Evolutionary conservation across 495 filamentous ascomycete genomes (phyloP).

Genomic region (Halenospora varia): DNA sequence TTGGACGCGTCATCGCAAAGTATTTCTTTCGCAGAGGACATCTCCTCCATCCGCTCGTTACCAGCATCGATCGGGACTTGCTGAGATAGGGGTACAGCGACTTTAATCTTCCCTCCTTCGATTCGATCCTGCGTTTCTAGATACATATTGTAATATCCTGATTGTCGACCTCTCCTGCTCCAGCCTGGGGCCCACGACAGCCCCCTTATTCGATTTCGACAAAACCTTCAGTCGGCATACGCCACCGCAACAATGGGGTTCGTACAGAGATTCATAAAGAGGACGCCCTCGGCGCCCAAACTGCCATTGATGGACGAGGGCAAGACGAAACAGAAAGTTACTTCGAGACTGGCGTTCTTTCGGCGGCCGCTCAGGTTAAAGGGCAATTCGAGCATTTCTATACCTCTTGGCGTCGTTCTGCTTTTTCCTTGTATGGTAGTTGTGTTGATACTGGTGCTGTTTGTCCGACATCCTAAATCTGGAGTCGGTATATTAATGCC

Average conservation of each 20-base stretch:
- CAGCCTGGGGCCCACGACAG: not conserved
- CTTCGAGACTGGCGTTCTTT: slow-evolving; percentile 71
- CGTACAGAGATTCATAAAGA: slow-evolving; percentile 48
- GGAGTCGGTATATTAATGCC: slow-evolving; percentile 83
- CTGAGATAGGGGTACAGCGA: slow-evolving; percentile 1
- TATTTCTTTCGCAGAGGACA: slow-evolving; percentile 38
- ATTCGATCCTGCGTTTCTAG: slow-evolving; percentile 25
- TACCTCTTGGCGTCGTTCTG: slow-evolving; percentile 89
- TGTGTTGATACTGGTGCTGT: slow-evolving; percentile 83
- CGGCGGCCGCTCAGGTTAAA: slow-evolving; percentile 84
- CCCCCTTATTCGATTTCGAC: slow-evolving; percentile 12
- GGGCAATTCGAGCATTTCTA: slow-evolving; percentile 90
- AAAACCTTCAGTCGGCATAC: no score
- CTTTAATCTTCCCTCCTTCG: slow-evolving; percentile 12
- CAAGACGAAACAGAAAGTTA: slow-evolving; percentile 39
- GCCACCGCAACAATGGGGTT: slow-evolving; percentile 43
- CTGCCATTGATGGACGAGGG: slow-evolving; percentile 36
- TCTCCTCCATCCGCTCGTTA: slow-evolving; percentile 32
- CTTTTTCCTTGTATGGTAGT: slow-evolving; percentile 91
- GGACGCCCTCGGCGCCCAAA: slow-evolving; percentile 36
- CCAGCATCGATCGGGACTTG: slow-evolving; percentile 6
- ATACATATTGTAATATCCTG: slow-evolving; percentile 23
- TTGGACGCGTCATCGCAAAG: slow-evolving; percentile 23
- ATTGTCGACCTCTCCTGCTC: slow-evolving; percentile 2
- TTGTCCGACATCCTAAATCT: slow-evolving; percentile 83